Evolutionary conservation across 75 land plant species (phyloP).

Genomic region (Picea glauca): DNA sequence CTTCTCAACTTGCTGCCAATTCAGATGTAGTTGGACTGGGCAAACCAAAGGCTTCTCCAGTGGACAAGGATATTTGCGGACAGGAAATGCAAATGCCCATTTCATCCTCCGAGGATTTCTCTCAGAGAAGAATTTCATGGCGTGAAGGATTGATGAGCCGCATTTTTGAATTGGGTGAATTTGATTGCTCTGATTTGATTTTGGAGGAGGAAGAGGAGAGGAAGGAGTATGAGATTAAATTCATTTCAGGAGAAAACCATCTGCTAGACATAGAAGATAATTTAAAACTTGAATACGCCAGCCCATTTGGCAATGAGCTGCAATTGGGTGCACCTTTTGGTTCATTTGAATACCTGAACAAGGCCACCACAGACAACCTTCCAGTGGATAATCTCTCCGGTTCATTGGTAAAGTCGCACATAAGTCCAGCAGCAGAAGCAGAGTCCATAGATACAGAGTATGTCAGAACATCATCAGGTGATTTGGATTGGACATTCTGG

Average conservation of each 20-base stretch:
- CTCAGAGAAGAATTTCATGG: constrained; percentile 52
- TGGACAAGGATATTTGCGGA: neutral
- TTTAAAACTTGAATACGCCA: neutral
- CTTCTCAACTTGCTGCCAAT: neutral
- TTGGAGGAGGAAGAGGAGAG: constrained; percentile 41
- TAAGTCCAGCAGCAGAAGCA: constrained; percentile 11
- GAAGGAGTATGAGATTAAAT: neutral
- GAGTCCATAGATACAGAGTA: constrained; percentile 46
- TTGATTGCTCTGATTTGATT: constrained; percentile 35
- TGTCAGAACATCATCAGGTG: constrained; percentile 30
- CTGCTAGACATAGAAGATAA: neutral
- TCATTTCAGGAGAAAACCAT: constrained; percentile 4
- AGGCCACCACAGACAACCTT: neutral
- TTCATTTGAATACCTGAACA: neutral
- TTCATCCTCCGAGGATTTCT: neutral
- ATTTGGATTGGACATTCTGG: constrained; percentile 43
- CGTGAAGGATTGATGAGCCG: constrained; percentile 50
- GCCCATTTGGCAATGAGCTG: neutral
- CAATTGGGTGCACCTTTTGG: constrained; percentile 7
- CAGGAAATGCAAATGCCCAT: constrained; percentile 5
- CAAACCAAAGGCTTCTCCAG: neutral
- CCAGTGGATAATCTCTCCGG: constrained; percentile 1
- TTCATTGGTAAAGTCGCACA: constrained; percentile 3
- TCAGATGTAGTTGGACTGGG: neutral
- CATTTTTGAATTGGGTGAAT: constrained; percentile 46